Evolutionary conservation across 805 yeast genomes (phyloP).

Genomic region (Kodamaea nitidulidarum): DNA sequence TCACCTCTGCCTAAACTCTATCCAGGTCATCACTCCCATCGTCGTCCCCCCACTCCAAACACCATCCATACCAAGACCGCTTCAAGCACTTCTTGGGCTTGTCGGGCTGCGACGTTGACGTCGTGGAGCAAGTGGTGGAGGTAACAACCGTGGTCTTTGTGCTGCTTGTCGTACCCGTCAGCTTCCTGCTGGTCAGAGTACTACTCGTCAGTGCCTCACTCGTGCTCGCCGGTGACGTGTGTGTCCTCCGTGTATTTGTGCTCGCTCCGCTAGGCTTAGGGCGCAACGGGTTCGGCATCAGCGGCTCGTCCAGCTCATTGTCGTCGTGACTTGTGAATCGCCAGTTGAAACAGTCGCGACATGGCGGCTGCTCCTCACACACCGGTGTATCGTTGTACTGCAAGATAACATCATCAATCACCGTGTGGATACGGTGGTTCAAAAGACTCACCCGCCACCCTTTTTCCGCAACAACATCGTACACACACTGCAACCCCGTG

Average conservation of each 20-base stretch:
- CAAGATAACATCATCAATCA: slow-evolving; percentile 73
- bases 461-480: slow-evolving; percentile 81
- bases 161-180: slow-evolving; percentile 1
- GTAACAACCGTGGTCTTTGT: too few relatives aligned
- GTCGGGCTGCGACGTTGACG: slow-evolving; percentile 11
- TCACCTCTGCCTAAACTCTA: too few relatives aligned
- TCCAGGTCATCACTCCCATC: slow-evolving; percentile 10
- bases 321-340: slow-evolving; percentile 55
- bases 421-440: slow-evolving; percentile 87
- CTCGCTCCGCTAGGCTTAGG: slow-evolving; percentile 19
- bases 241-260: background rate
- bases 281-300: slow-evolving; percentile 34
- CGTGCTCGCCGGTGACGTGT: background rate
- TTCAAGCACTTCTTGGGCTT: slow-evolving; percentile 46
- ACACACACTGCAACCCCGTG: slow-evolving; percentile 80
- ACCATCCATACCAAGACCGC: slow-evolving; percentile 68
- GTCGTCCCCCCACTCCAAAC: slow-evolving; percentile 43
- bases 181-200: too few relatives aligned
- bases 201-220: slow-evolving; percentile 1
- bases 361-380: slow-evolving; percentile 74
- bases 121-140: too few relatives aligned
- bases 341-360: slow-evolving; percentile 92
- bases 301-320: slow-evolving; percentile 34
- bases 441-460: slow-evolving; percentile 90
- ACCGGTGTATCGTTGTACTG: slow-evolving; percentile 72